Conservation (phyloP, 2,329 filamentous ascomycete species). For the Berkeleyomyces rouxiae region DNA sequence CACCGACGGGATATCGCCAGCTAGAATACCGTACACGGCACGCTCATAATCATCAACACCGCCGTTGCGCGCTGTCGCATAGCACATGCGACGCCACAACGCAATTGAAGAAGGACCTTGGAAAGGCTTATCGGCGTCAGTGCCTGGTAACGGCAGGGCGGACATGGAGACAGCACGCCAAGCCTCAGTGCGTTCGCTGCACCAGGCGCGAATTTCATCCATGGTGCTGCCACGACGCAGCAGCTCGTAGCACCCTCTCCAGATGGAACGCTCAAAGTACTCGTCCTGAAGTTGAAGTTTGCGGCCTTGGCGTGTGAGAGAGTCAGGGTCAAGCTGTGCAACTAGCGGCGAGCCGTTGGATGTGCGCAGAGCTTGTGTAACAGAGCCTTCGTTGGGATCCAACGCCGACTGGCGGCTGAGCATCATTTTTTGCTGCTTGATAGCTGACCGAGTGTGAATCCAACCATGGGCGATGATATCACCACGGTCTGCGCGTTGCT, state of each 20-base stretch:
- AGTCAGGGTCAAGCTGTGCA: conserved; percentile 85
- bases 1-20: conserved; percentile 65
- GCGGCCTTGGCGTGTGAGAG: conserved; percentile 60
- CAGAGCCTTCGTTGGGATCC: conserved; percentile 42
- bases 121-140: conserved; percentile 27
- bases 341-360: conserved; percentile 50
- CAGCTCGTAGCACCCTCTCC: conserved; percentile 89
- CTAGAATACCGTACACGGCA: conserved; percentile 80
- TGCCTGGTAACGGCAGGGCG: conserved; percentile 43
- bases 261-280: conserved; percentile 77
- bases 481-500: conserved; percentile 58
- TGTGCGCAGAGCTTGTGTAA: conserved; percentile 38
- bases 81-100: conserved; percentile 69
- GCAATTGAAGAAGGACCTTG: conserved; percentile 27
- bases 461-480: conserved; percentile 77
- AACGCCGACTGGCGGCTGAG: conserved; percentile 45
- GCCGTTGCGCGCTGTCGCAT: conserved; percentile 50
- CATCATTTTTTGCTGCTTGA: conserved; percentile 78
- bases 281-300: conserved; percentile 68
- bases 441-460: conserved; percentile 76
- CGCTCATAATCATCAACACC: conserved; percentile 63
- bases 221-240: conserved; percentile 66
- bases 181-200: conserved; percentile 64
- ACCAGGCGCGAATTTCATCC: conserved; percentile 68
- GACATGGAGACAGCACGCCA: conserved; percentile 81